phyloP scores from a whole-genome alignment of 495 filamentous ascomycete genomes.

The Penicillium odoratum region DNA sequence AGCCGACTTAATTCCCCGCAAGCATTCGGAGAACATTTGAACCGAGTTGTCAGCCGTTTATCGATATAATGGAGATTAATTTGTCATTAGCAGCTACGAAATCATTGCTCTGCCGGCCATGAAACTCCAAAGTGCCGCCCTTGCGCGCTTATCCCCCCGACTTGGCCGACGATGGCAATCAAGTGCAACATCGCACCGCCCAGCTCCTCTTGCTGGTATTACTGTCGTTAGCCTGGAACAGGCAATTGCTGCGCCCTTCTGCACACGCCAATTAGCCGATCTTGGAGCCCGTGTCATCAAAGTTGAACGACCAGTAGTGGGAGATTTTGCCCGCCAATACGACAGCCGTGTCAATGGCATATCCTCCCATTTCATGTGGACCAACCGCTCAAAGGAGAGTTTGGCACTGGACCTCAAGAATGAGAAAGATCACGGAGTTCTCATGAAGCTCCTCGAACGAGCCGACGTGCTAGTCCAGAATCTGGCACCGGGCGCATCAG shows the following conservation, averaged over 20 bases:
- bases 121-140: neutral
- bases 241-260: slow-evolving; percentile 54
- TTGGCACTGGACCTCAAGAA: slow-evolving; percentile 50
- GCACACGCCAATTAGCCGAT: slow-evolving; percentile 53
- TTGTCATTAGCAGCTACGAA: neutral
- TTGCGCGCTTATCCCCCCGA: neutral
- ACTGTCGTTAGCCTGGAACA: slow-evolving; percentile 55
- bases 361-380: slow-evolving; percentile 55
- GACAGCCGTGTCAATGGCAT: slow-evolving; percentile 48
- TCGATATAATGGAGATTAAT: too few relatives aligned
- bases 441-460: slow-evolving; percentile 45
- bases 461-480: slow-evolving; percentile 56
- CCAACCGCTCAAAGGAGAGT: slow-evolving; percentile 53
- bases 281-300: slow-evolving; percentile 55
- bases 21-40: too few relatives aligned
- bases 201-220: slow-evolving; percentile 43
- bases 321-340: slow-evolving; percentile 53
- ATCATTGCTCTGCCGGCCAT: neutral
- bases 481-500: slow-evolving; percentile 49
- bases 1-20: neutral
- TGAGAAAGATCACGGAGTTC: slow-evolving; percentile 35
- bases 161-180: slow-evolving; percentile 14
- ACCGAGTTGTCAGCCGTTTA: too few relatives aligned
- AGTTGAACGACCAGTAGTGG: slow-evolving; percentile 47
- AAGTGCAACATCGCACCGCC: slow-evolving; percentile 12